Evolutionary conservation across 768 basidiomycete species (phyloP), one percentile per base, ranked within the genome.

Genomic region (Naganishia friedmannii): DNA sequence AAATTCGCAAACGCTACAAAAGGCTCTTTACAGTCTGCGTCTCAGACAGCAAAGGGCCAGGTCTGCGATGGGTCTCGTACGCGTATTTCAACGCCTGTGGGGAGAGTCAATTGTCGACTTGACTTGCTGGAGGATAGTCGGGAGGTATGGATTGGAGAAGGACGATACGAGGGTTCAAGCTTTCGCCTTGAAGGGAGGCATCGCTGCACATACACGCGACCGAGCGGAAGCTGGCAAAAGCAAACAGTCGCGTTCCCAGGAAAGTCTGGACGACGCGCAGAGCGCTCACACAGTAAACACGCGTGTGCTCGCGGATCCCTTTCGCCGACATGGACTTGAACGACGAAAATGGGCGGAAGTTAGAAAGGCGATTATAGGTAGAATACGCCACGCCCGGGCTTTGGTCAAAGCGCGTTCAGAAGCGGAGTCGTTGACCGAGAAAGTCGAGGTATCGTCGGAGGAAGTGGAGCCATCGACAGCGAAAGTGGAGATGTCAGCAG

Each of bases 291-390:
- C 34, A 21, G 57, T 31, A 37, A 58, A 5, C 3, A 34, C 21
- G 17, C 31, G 8, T 26, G 60, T 10, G 10, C 39, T 45, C 26
- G 39, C 2, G 42, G 60, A 63, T 63, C n/a, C 39, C 26, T 63
- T 63, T 42, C 60, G 12, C 3, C 39, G 60, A 13, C 60, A 45
- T 26, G 60, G 60, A 37, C 26, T 28, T 13, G 60, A 63, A 26
- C 39, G 60, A 28, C 39, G 26, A 42, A 63, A 63, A 63, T 63
- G 60, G 60, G 60, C 37, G 2, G 21, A 34, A 45, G 60, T 63
- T 19, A 6, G 60, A 45, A 37, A 63, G 28, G 39, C 60, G 7
- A 63, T 63, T 23, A 26, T 45, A 21, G 34, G 60, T 26, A 42
- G 23, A 19, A 17, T 42, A 28, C 60, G 60, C 21, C 39, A n/a